Percentiles rank a stretch among this genome's conserved stretches.
phyloP scores from a whole-genome alignment of 2,329 filamentous ascomycete species.

The Dryadomyces sulphureus region DNA sequence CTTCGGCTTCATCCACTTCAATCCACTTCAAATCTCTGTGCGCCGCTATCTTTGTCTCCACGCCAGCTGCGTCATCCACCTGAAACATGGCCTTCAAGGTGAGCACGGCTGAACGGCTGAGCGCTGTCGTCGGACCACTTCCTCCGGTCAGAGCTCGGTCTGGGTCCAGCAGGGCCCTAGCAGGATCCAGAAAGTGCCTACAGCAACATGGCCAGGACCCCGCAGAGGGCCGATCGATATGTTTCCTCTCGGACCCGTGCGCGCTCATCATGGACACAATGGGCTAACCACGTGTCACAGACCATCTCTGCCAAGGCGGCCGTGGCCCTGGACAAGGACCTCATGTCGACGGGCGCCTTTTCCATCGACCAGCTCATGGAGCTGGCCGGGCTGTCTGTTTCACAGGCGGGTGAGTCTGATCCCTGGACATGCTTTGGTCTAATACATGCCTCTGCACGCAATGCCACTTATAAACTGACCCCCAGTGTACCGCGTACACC shows the following conservation, averaged over 20 bases:
- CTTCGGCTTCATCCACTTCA: neutral
- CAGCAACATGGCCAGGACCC: too few species aligned
- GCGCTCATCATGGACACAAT: too few species aligned
- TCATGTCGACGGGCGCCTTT: constrained; percentile 81
- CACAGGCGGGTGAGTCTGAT: constrained; percentile 56
- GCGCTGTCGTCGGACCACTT: neutral
- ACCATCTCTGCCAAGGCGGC: constrained; percentile 80
- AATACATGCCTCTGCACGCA: too few species aligned
- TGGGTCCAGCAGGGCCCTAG: too few species aligned
- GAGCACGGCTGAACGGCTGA: neutral
- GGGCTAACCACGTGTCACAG: constrained; percentile 36
- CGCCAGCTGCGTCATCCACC: neutral
- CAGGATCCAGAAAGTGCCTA: too few species aligned
- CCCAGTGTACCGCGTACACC: constrained; percentile 71
- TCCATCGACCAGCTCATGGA: constrained; percentile 97
- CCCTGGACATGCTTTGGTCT: neutral
- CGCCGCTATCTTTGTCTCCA: neutral
- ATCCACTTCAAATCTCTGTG: neutral
- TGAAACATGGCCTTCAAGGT: neutral
- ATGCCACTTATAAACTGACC: neutral
- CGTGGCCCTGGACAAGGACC: constrained; percentile 76
- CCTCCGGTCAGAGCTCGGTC: neutral
- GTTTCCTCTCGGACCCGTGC: too few species aligned
- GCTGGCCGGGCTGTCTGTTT: constrained; percentile 80
- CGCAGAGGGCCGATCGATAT: too few species aligned